Percentiles rank a stretch among this genome's conserved stretches.
These are phyloP conservation scores for Nakazawaea molendinolei DNA, from an alignment of 805 yeast species.

Conservation along the genomic window DNA sequence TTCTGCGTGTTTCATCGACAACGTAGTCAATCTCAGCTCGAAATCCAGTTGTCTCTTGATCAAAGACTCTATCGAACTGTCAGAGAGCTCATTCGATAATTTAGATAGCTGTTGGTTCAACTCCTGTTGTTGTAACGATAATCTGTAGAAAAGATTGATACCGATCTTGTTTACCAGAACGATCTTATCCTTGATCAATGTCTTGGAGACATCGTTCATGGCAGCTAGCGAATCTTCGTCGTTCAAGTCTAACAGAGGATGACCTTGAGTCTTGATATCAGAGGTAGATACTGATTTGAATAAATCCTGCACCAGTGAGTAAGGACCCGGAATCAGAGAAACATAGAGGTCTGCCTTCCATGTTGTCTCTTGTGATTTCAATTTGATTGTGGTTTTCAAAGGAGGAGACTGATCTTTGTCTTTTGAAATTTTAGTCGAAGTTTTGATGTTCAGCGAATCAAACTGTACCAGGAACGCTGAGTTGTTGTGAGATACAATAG, in stretches of 20 bases:
- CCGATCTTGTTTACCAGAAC: constrained; percentile 25
- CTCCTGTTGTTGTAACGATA: constrained; percentile 34
- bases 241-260: neutral
- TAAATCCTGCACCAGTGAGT: too few relatives aligned
- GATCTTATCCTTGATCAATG: constrained; percentile 3
- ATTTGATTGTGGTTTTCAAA: too few relatives aligned
- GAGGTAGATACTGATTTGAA: too few relatives aligned
- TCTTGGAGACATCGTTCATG: neutral
- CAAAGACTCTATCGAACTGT: constrained; percentile 14
- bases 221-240: constrained; percentile 1
- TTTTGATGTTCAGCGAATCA: too few relatives aligned
- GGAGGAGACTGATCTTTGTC: too few relatives aligned
- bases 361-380: too few relatives aligned
- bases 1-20: constrained; percentile 7
- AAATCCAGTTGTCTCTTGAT: constrained; percentile 5
- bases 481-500: too few relatives aligned
- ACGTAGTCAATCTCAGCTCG: constrained; percentile 5
- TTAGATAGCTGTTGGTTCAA: constrained; percentile 31
- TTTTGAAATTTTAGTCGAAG: too few relatives aligned
- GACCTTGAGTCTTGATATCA: too few relatives aligned
- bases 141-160: constrained; percentile 27
- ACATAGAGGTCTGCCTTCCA: too few relatives aligned
- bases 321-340: too few relatives aligned
- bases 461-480: too few relatives aligned
- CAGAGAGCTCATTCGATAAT: constrained; percentile 18